A percentile compares a stretch with the other conserved stretches of the same genome.
phyloP scores from a whole-genome alignment of 179 eudicot genomes.

The Silene coronaria region DNA sequence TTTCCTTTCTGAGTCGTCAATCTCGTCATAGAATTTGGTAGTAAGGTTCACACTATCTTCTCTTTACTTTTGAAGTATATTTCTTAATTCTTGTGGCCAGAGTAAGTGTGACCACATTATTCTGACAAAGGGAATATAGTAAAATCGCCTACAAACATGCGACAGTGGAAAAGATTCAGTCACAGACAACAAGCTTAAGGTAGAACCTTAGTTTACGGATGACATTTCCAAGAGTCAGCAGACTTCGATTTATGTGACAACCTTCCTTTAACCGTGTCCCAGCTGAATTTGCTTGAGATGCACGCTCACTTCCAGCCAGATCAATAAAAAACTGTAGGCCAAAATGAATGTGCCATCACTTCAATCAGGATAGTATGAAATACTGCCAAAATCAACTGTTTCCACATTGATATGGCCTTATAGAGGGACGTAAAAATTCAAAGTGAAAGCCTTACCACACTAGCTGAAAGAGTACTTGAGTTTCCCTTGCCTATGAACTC shows the following conservation, averaged over 20 bases:
- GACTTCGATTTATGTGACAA: constrained; percentile 90
- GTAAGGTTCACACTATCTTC: too few relatives aligned
- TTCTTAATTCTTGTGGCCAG: too few relatives aligned
- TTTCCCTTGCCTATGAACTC: constrained; percentile 86
- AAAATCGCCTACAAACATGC: neutral
- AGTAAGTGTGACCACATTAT: neutral
- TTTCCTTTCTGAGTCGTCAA: too few relatives aligned
- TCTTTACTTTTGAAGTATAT: too few relatives aligned
- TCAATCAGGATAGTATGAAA: neutral
- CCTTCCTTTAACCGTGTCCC: constrained; percentile 93
- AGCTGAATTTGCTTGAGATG: constrained; percentile 87
- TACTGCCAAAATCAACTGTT: constrained; percentile 3
- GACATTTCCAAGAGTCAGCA: constrained; percentile 82
- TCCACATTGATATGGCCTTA: neutral
- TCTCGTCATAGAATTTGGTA: too few relatives aligned
- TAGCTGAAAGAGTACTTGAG: constrained; percentile 82
- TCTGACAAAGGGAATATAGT: too few relatives aligned
- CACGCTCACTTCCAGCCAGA: constrained; percentile 99
- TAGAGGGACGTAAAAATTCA: neutral
- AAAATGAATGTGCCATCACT: constrained; percentile 8
- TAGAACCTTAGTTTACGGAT: constrained; percentile 91
- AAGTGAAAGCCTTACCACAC: constrained; percentile 60
- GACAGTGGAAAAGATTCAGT: neutral
- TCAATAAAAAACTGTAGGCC: constrained; percentile 79
- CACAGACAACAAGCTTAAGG: neutral